Percentiles rank a stretch among this genome's conserved stretches.
Evolutionary conservation across 345 rosid species (phyloP).

Genomic region (Gossypium herbaceum): DNA sequence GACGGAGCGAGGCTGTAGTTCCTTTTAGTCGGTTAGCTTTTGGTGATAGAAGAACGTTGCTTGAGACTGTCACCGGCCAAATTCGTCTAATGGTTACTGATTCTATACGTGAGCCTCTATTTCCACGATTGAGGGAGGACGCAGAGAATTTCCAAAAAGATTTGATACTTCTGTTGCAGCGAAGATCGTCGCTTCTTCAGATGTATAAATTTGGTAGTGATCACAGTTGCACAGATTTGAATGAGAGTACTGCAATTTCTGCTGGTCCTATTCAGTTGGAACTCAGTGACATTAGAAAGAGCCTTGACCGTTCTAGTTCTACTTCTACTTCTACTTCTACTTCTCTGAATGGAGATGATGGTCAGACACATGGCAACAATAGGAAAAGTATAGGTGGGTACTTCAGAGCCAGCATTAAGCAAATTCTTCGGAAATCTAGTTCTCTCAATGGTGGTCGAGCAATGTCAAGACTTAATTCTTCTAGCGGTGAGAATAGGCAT

Average conservation of each 20-base stretch:
- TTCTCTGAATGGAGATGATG: conserved; percentile 32
- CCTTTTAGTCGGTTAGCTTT: conserved; percentile 61
- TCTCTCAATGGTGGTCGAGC: conserved; percentile 30
- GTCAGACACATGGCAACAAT: conserved; percentile 25
- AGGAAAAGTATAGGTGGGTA: conserved; percentile 48
- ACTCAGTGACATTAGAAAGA: conserved; percentile 39
- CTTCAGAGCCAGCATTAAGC: conserved; percentile 48
- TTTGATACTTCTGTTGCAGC: conserved; percentile 36
- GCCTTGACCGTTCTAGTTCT: conserved; percentile 32
- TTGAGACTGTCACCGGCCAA: conserved; percentile 48
- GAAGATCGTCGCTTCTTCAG: conserved; percentile 58
- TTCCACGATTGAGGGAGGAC: conserved; percentile 50
- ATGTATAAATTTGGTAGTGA: conserved; percentile 41
- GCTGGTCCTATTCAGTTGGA: conserved; percentile 41
- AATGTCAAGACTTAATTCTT: conserved; percentile 38
- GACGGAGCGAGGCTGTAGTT: conserved; percentile 31
- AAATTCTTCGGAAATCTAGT: conserved; percentile 52
- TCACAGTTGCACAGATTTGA: conserved; percentile 36
- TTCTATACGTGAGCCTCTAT: conserved; percentile 38
- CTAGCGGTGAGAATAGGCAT: conserved; percentile 51
- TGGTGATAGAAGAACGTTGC: conserved; percentile 67
- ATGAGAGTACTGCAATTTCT: conserved; percentile 28
- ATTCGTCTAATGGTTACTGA: conserved; percentile 45
- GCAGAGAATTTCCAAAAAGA: conserved; percentile 40
- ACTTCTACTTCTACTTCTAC: conserved; percentile 20